Evolutionary conservation across 2,329 filamentous ascomycete genomes (phyloP), one percentile per base, ranked within the genome.

Genomic region (Raffaelea deltoideospora): DNA sequence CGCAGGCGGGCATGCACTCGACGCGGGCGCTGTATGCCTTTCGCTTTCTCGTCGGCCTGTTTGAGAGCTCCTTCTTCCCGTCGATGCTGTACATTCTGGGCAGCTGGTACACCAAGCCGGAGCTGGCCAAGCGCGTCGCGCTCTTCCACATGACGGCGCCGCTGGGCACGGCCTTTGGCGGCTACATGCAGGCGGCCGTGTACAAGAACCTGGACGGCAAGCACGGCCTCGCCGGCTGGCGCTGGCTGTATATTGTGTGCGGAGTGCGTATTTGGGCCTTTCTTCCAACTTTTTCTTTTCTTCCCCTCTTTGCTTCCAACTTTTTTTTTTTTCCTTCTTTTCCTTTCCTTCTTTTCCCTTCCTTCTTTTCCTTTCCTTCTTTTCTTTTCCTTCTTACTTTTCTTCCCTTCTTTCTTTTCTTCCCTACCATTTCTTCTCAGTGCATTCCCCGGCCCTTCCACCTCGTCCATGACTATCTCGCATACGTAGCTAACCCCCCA

Each of bases 71-170:
- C 1, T 53, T 52, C 33, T 53, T 47, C 8, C 53, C 52, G 0
- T 44, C 46, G 31, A 42, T 55, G 8, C 41, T 52, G 10, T 56
- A 50, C 28, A 40, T 55, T 1, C 37, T 56, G 4, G 53, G 52
- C 5, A 46, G 65, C 0, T 79, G 74, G 73, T 78, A 77, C 44
- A 76, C 64, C 0, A 59, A 63, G 17, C 56, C 60, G 10, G 74
- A 78, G 41, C 60, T 79, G 0, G 71, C 69, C 1, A 78, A 77
- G 47, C 62, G 75, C 3, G 70, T 63, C 4, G 72, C 68, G 23
- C 67, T 79, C 34, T 79, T 77, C 47, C 74, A 70, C 1, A 61
- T 68, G 1, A 72, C 68, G 9, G 72, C 70, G 1, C 56, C 75
- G 2, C 67, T 55, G 10, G 53, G 52, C 0, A 44, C 45, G 3